Base-by-base conservation (phyloP, 139 green algal species). In the Chlorella ohadii region DNA sequence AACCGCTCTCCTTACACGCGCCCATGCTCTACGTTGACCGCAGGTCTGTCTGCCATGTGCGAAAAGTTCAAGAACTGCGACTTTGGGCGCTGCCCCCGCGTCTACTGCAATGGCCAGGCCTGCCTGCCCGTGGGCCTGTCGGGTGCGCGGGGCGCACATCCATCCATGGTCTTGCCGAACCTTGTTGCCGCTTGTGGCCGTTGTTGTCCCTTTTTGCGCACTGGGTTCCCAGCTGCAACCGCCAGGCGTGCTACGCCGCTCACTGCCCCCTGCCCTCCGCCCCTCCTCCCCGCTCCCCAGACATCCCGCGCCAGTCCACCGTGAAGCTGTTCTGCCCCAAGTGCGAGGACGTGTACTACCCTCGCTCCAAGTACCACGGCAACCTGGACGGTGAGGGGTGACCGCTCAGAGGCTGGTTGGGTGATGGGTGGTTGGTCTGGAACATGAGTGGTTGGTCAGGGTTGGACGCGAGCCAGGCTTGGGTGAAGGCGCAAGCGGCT, bases 321-420 rank as follows among this genome's bases (percentile, higher is more conserved):
- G 94, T 98, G 0, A 96, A 96, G 86, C 77, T 98, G 4, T 99
- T 96, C 85, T 99, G 96, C 88, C 96, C 96, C 11, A 94, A 93
- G 68, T 99, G 96, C 87, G 89, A 98, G 88, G 96, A 99, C 79
- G 93, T 97, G 36, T 99, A 95, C 88, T 98, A 96, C 91, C 96
- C 96, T 61, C 90, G 96, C 15, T 96, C 86, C 65, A 97, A 98
- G 83, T 97, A 95, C 78, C 94, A 97, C 38, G 87, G 83, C 39
- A 86, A 84, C 79, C 68, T 91, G 22, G 87, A 91, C 66, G 88
- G 92, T 91, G 76, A 86, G 83, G 44, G 44, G 44, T 16, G 44
- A 11, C n/a, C n/a, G n/a, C n/a, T n/a, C n/a, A n/a, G n/a, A n/a
- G n/a, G n/a, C n/a, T n/a, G n/a, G n/a, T n/a, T n/a, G n/a, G n/a